A percentile compares a stretch with the other conserved stretches of the same genome.
These are phyloP conservation scores for Hypomyces rosellus DNA, from an alignment of 2,329 filamentous ascomycete species.

Conservation along the genomic window DNA sequence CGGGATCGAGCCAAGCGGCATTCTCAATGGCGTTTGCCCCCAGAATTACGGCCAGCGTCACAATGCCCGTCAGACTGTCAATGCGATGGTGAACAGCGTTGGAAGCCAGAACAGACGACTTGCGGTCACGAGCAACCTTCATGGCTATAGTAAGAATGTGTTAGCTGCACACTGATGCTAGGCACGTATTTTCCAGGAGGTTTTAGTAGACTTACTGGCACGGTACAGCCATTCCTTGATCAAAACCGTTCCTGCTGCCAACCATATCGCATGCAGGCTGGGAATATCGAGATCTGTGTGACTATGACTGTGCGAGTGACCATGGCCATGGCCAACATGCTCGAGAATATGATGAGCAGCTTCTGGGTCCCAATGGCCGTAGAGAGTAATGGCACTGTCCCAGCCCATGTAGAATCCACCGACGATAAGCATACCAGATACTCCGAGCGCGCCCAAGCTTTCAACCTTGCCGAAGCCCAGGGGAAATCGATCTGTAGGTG, in stretches of 20 bases:
- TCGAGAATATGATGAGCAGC: conserved; percentile 57
- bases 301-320: conserved; percentile 58
- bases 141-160: conserved; percentile 53
- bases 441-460: conserved; percentile 85
- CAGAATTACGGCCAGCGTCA: conserved; percentile 81
- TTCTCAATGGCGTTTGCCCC: conserved; percentile 81
- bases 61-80: conserved; percentile 90
- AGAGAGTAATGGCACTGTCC: conserved; percentile 61
- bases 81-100: conserved; percentile 96
- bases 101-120: conserved; percentile 90
- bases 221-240: conserved; percentile 97
- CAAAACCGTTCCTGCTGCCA: conserved; percentile 81
- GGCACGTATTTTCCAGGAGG: too few species aligned
- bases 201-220: conserved; percentile 66
- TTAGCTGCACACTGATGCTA: conserved; percentile 18
- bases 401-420: conserved; percentile 91
- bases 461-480: conserved; percentile 97
- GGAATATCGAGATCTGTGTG: conserved; percentile 48
- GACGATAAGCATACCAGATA: conserved; percentile 82
- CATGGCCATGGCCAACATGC: conserved; percentile 46
- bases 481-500: conserved; percentile 77
- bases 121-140: conserved; percentile 90
- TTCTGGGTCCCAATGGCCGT: conserved; percentile 67
- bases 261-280: conserved; percentile 90
- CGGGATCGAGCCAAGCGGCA: conserved; percentile 88